Evolutionary conservation across 2,329 filamentous ascomycete genomes (phyloP), one percentile per base, ranked within the genome.

Genomic region (Fusarium dlaminii): DNA sequence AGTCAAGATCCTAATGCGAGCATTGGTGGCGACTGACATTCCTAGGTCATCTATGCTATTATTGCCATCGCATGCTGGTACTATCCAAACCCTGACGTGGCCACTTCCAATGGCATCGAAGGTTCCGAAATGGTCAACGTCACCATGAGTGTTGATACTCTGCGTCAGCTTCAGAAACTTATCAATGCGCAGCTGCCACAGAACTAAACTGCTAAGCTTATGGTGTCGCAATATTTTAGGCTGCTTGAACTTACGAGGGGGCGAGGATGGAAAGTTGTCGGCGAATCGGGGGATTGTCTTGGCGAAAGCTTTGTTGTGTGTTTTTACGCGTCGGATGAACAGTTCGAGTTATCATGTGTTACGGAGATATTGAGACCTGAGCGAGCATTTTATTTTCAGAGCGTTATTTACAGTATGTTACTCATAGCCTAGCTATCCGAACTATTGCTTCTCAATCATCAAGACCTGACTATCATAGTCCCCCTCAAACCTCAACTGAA

Each of bases 381-480:
- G 11, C 20, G 5, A 39, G 8, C 7, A 20, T 36, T 55, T 27
- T 3, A 18, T 17, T 20, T 43, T 22, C 5, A 8, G 3, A 20
- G 5, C 13, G 4, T 15, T 56, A 22, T 45, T 13, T 48, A 48
- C 20, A 37, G 24, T 37, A 27, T 27, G n/a, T 5, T 51, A 0
- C 5, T 2, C 8, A 10, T 24, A 17, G 18, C 8, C 5, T 9
- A 5, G 14, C 24, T 22, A 8, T 9, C 9, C 1, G 13, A 14
- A 30, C 37, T 68, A 78, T 34, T 72, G 20, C 61, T 72, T 90
- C 73, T 89, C 83, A 66, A 92, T 74, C 61, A 89, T 86, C 11
- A 92, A 83, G 34, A 92, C 80, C 67, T 84, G 84, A 72, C 90
- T 92, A 69, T 88, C 84, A 71, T 89, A 91, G 73, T 91, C 89